These are phyloP conservation scores for Diaporthe sp. DNA, from an alignment of 2,329 filamentous ascomycete species.

Conservation along the genomic window DNA sequence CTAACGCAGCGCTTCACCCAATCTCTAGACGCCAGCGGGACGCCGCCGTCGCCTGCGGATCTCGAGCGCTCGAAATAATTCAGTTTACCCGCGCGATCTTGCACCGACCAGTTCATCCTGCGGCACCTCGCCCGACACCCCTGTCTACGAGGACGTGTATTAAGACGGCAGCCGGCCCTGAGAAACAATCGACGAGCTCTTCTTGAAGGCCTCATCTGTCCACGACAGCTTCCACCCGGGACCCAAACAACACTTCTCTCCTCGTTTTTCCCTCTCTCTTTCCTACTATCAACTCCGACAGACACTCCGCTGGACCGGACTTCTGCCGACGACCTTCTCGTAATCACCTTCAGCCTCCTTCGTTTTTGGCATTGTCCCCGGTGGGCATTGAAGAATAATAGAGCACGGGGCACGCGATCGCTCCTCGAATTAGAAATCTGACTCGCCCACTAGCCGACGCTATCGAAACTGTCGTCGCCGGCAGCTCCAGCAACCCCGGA, in stretches of 20 bases:
- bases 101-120: conserved; percentile 31
- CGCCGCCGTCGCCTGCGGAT: conserved; percentile 31
- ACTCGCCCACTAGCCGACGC: conserved; percentile 29
- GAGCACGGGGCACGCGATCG: conserved; percentile 10
- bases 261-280: conserved; percentile 3
- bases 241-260: neutral
- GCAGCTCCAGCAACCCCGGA: conserved; percentile 21
- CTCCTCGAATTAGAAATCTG: conserved; percentile 25
- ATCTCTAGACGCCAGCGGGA: conserved; percentile 39
- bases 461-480: conserved; percentile 16
- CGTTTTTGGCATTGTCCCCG: conserved; percentile 29
- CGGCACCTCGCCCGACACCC: conserved; percentile 19
- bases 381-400: conserved; percentile 21
- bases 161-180: conserved; percentile 28
- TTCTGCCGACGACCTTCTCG: conserved; percentile 14
- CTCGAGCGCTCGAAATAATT: conserved; percentile 35
- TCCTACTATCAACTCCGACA: neutral
- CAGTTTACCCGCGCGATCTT: conserved; percentile 29
- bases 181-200: neutral
- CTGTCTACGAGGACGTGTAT: conserved; percentile 32
- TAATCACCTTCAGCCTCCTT: conserved; percentile 31
- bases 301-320: conserved; percentile 38
- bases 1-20: conserved; percentile 38
- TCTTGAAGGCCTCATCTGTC: conserved; percentile 12
- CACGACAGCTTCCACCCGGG: conserved; percentile 34